Conservation (phyloP, 306 rosid species). For the Cicer chorassanicum region DNA sequence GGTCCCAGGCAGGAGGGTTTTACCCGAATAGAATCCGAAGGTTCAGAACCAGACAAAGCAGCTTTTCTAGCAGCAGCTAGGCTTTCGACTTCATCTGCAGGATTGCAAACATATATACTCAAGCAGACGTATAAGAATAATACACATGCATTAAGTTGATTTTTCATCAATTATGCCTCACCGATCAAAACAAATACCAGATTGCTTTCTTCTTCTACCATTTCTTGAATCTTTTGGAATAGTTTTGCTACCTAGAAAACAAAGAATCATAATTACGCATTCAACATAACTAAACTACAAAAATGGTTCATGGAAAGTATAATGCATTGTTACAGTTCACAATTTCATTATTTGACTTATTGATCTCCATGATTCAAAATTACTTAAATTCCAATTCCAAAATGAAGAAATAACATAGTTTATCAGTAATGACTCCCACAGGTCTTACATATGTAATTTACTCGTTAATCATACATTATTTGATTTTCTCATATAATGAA, state of each 20-base stretch:
- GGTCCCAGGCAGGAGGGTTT: slow-evolving; percentile 36
- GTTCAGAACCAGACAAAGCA: slow-evolving; percentile 97
- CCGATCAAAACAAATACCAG: slow-evolving; percentile 99
- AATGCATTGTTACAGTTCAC: background rate
- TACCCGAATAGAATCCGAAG: slow-evolving; percentile 99
- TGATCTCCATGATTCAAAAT: slow-evolving; percentile 31
- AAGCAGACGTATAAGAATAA: slow-evolving; percentile 43
- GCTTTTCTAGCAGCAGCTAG: slow-evolving; percentile 98
- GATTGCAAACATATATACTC: slow-evolving; percentile 42
- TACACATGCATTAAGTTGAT: slow-evolving; percentile 40
- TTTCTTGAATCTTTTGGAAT: slow-evolving; percentile 91
- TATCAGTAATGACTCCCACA: background rate
- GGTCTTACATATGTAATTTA: background rate
- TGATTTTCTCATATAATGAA: background rate
- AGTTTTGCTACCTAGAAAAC: slow-evolving; percentile 85
- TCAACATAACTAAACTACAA: slow-evolving; percentile 34
- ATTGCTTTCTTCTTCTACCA: slow-evolving; percentile 84
- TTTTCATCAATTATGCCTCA: slow-evolving; percentile 57
- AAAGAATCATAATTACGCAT: slow-evolving; percentile 18
- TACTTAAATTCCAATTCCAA: slow-evolving; percentile 23
- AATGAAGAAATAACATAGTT: background rate
- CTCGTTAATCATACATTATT: background rate
- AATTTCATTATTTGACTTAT: slow-evolving; percentile 13
- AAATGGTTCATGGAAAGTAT: background rate
- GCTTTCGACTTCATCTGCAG: slow-evolving; percentile 96